Base-by-base conservation (phyloP, 2,329 filamentous ascomycete genomes). In the Leptographium procerum region DNA sequence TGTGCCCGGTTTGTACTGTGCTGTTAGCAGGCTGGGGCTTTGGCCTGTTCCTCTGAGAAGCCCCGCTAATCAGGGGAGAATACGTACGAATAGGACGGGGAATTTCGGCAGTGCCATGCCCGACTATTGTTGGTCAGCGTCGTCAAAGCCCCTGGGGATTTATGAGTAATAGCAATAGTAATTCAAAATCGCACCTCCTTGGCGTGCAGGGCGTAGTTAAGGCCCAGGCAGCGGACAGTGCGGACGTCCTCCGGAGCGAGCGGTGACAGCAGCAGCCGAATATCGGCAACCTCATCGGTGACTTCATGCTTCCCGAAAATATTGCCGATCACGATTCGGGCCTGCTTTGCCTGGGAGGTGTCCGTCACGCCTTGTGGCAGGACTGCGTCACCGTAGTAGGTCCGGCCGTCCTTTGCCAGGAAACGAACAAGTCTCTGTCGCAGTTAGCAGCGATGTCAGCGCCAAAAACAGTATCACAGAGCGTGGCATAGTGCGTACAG, bases 301-400 rank as follows among this genome's bases (percentile, higher is more conserved):
- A 89, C 80, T 45, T 77, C 71, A 67, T 88, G 77, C 63, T 78
- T 74, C 56, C 83, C 82, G 64, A 88, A 88, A 65, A 89, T 82
- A 63, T 84, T 77, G 43, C 86, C 86, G 22, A 73, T 73, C 63
- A 89, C 82, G 53, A 89, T 74, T 55, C 73, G 79, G 26, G 86
- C 86, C 64, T 80, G 76, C 55, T 74, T 81, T 1, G 80, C 77
- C 71, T 83, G 78, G 60, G 80, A 73, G 62, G 88, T 77, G 65
- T 89, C 83, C 54, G 69, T 80, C 45, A 78, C 72, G 24, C 83
- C 84, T 0, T 70, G 57, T 4, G 85, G 83, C 24, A 89, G 78
- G 58, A 90, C 82, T 61, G 87, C 86, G 71, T 91, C 86, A 64
- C 87, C 88, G 63, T 89, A 88, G 71, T 88, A 87, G 40, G 81